phyloP scores from a whole-genome alignment of 331 rosid genomes.

The Rhamnella rubrinervis region DNA sequence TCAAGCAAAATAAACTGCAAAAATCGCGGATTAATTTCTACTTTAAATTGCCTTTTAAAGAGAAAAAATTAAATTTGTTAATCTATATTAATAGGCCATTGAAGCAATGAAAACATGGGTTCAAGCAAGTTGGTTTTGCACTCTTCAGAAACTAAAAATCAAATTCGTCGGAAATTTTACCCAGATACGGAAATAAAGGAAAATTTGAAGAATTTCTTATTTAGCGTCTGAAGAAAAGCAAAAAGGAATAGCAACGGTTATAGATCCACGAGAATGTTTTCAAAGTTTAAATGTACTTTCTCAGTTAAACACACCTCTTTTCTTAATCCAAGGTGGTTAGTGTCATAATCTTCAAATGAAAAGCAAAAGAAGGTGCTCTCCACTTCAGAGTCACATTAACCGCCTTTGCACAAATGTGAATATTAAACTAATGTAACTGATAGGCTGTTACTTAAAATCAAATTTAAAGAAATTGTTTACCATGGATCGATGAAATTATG shows the following conservation, averaged over 20 bases:
- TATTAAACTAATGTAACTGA: conserved; percentile 56
- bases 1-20: conserved; percentile 22
- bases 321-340: conserved; percentile 23
- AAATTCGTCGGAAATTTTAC: not conserved
- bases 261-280: not conserved
- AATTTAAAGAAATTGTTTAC: conserved; percentile 58
- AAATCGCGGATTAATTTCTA: not conserved
- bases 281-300: not conserved
- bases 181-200: not conserved
- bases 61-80: conserved; percentile 10
- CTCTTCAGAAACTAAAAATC: conserved; percentile 4
- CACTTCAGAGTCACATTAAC: conserved; percentile 81
- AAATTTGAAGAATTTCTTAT: not conserved
- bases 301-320: no score
- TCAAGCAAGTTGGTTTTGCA: not conserved
- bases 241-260: not conserved
- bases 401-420: conserved; percentile 86
- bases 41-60: conserved; percentile 15
- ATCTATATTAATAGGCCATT: not conserved
- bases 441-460: conserved; percentile 53
- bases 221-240: not conserved
- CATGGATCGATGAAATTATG: conserved; percentile 62
- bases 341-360: conserved; percentile 70
- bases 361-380: conserved; percentile 74
- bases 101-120: not conserved